These are phyloP conservation scores for Penicillium cataractarum DNA, from an alignment of 495 filamentous ascomycete genomes.

Conservation along the genomic window DNA sequence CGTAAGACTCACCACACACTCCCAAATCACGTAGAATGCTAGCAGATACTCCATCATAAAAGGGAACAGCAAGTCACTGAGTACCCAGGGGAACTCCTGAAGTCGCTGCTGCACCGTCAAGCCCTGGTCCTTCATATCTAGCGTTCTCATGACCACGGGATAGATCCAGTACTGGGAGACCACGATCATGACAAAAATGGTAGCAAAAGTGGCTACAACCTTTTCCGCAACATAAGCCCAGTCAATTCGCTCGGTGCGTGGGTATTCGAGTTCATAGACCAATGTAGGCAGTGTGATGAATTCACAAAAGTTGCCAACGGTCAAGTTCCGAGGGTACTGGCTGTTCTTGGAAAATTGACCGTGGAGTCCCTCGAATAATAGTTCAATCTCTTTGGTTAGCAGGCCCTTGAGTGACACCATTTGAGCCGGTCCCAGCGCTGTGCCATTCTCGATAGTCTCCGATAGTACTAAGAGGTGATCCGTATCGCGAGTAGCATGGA, in stretches of 20 bases:
- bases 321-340: conserved; percentile 70
- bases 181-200: conserved; percentile 51
- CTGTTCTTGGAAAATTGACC: conserved; percentile 51
- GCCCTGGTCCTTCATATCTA: conserved; percentile 65
- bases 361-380: conserved; percentile 63
- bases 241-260: conserved; percentile 66
- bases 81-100: conserved; percentile 67
- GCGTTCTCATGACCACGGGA: conserved; percentile 66
- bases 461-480: conserved; percentile 58
- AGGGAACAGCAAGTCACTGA: conserved; percentile 71
- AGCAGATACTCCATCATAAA: conserved; percentile 75
- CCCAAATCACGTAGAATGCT: conserved; percentile 72
- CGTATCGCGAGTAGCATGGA: conserved; percentile 11
- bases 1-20: conserved; percentile 55
- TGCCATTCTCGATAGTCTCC: conserved; percentile 55
- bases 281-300: conserved; percentile 73
- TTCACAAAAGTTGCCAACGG: conserved; percentile 65
- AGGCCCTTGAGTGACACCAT: conserved; percentile 59
- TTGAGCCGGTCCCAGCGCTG: conserved; percentile 62
- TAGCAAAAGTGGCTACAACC: conserved; percentile 64
- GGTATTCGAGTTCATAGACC: conserved; percentile 78
- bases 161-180: conserved; percentile 58
- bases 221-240: conserved; percentile 77
- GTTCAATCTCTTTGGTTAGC: conserved; percentile 64
- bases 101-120: conserved; percentile 62